A percentile compares a stretch with the other conserved stretches of the same genome.
Conservation (phyloP, 371 early-diverging fungal species). For the Batkoa obscura region DNA sequence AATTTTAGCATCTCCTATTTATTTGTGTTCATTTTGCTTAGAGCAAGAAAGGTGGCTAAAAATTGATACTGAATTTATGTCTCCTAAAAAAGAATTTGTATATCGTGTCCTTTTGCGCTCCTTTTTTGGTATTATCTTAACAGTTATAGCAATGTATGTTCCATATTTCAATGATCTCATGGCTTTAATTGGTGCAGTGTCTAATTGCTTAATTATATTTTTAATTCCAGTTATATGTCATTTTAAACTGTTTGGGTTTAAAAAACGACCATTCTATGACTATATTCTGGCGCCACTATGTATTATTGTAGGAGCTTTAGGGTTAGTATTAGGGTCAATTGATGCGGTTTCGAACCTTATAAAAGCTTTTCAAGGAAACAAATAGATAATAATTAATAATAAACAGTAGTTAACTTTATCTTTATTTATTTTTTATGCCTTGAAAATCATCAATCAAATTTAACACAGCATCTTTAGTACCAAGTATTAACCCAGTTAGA, state of each 20-base stretch:
- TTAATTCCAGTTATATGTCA: constrained; percentile 69
- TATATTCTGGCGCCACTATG: background rate
- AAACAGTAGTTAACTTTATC: too few species aligned
- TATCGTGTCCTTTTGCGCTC: constrained; percentile 37
- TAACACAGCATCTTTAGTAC: background rate
- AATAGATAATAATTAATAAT: too few species aligned
- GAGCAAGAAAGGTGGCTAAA: constrained; percentile 42
- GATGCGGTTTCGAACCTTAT: too few species aligned
- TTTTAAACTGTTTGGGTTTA: constrained; percentile 42
- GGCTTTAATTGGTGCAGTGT: constrained; percentile 61
- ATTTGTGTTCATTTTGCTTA: constrained; percentile 55
- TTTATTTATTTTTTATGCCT: background rate
- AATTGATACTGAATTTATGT: constrained; percentile 5
- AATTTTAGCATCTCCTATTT: constrained; percentile 60
- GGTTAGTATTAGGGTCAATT: background rate
- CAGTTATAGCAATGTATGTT: constrained; percentile 38
- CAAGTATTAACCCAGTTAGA: background rate
- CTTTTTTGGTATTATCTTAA: constrained; percentile 24
- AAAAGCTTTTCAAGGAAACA: too few species aligned
- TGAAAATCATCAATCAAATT: background rate
- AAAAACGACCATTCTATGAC: background rate
- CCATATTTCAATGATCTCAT: constrained; percentile 65
- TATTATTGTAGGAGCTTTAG: background rate
- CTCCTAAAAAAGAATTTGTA: constrained; percentile 19
- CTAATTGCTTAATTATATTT: constrained; percentile 56